Evolutionary conservation across 1,139 yeast species (phyloP), one percentile per base, ranked within the genome.

Genomic region (Candida sp.): DNA sequence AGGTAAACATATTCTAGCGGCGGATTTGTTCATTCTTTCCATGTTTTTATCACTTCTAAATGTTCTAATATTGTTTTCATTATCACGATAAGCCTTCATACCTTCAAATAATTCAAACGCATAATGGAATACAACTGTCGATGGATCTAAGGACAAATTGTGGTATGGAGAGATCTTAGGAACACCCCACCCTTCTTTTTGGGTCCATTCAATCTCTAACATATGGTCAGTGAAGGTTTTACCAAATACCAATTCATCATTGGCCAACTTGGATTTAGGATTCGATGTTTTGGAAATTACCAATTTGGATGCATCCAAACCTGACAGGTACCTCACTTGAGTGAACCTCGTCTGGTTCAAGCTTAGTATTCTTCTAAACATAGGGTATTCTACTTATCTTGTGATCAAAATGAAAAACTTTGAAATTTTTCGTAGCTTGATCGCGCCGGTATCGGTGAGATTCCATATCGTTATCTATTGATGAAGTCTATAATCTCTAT

Each of bases 41-140:
- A 91, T 89, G 72, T 93, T 93, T 77, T 77, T 87, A 63, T 88
- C 87, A 29, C 96, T 87, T 65, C 99, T 83, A 75, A 93, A 93
- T 61, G 91, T 73, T 55, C 97, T 80, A 55, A 89, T 74, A 49
- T 85, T 68, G 52, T 81, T 86, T 37, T 86, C 73, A 19, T 68
- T 56, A 51, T 85, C 91, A 55, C 81, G 78, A 77, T 90, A 93
- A 5, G 98, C 98, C 74, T 93, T 93, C 76, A 93, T 77, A 52
- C 99, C 99, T 73, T 93, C 99, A 57, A 93, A 93, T 52, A 93
- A 79, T 66, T 90, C 97, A 61, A 93, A 93, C 1, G 96, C 93
- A 58, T 93, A 93, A 70, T 93, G 99, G 68, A 93, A 82, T 32
- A 91, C 98, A 59, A 84, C 79, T 9, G 95, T 69, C 11, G 97